These are phyloP conservation scores for Medicago arabica DNA, from an alignment of 306 rosid genomes.

Conservation along the genomic window DNA sequence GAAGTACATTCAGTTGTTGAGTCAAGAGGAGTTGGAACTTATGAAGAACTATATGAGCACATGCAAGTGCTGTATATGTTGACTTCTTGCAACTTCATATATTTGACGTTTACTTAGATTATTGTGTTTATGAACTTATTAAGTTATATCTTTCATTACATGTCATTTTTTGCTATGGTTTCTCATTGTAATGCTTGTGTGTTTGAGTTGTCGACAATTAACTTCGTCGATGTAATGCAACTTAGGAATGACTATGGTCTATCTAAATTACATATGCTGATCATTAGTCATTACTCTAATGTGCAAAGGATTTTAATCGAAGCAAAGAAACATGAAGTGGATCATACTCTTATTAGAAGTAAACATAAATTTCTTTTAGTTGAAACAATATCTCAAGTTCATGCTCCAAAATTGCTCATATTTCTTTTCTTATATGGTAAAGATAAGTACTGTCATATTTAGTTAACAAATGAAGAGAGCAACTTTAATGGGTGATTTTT, in stretches of 20 bases:
- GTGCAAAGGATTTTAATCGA: neutral
- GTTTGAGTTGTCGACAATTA: too few relatives aligned
- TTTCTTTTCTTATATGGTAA: neutral
- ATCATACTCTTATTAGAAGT: too few relatives aligned
- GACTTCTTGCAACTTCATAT: too few relatives aligned
- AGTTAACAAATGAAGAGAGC: neutral
- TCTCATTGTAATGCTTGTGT: too few relatives aligned
- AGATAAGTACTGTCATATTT: neutral
- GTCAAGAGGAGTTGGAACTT: neutral
- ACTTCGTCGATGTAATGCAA: too few relatives aligned
- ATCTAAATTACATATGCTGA: too few relatives aligned
- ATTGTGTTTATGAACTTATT: neutral
- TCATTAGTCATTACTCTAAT: neutral
- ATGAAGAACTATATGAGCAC: constrained; percentile 16
- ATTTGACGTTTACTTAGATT: neutral
- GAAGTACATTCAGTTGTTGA: neutral
- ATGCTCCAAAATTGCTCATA: neutral
- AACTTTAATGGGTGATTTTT: neutral
- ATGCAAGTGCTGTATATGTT: too few relatives aligned
- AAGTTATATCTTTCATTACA: neutral
- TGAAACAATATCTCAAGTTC: neutral
- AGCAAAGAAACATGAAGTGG: too few relatives aligned
- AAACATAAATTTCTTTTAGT: too few relatives aligned
- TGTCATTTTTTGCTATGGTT: neutral
- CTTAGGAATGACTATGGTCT: too few relatives aligned